Evolutionary conservation across 352 stramenopile species (phyloP).

Genomic region (Phytophthora megakarya): DNA sequence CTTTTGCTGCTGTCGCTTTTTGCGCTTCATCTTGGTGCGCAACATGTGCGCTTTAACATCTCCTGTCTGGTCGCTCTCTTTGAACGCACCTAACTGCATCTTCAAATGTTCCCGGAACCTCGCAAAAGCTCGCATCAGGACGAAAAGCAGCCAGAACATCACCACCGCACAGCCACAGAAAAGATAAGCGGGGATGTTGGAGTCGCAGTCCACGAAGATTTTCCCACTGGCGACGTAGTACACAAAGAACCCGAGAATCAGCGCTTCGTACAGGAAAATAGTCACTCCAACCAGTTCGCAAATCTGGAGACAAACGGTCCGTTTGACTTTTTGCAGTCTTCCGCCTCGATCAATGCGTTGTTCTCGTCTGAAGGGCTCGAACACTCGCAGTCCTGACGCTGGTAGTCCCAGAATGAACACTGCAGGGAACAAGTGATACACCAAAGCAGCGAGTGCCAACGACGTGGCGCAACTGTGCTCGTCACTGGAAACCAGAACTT

Average conservation of each 20-base stretch:
- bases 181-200: constrained; percentile 49
- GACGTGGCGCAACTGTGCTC: constrained; percentile 54
- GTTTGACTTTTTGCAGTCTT: constrained; percentile 77
- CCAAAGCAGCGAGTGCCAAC: constrained; percentile 58
- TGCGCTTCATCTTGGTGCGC: constrained; percentile 57
- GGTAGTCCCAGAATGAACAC: constrained; percentile 70
- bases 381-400: constrained; percentile 61
- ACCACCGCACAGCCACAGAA: constrained; percentile 49
- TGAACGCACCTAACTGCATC: constrained; percentile 84
- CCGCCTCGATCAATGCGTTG: constrained; percentile 61
- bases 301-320: constrained; percentile 75
- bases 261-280: constrained; percentile 56
- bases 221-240: constrained; percentile 63
- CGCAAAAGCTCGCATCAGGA: constrained; percentile 72
- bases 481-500: constrained; percentile 44
- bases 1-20: constrained; percentile 44
- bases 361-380: constrained; percentile 78
- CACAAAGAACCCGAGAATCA: constrained; percentile 54
- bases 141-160: constrained; percentile 69
- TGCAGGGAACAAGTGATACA: constrained; percentile 72
- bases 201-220: constrained; percentile 59
- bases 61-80: constrained; percentile 81
- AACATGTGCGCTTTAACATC: constrained; percentile 75
- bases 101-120: constrained; percentile 85
- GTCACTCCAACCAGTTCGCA: constrained; percentile 71